phyloP scores from a whole-genome alignment of 352 stramenopile genomes.

The Thraustotheca clavata region DNA sequence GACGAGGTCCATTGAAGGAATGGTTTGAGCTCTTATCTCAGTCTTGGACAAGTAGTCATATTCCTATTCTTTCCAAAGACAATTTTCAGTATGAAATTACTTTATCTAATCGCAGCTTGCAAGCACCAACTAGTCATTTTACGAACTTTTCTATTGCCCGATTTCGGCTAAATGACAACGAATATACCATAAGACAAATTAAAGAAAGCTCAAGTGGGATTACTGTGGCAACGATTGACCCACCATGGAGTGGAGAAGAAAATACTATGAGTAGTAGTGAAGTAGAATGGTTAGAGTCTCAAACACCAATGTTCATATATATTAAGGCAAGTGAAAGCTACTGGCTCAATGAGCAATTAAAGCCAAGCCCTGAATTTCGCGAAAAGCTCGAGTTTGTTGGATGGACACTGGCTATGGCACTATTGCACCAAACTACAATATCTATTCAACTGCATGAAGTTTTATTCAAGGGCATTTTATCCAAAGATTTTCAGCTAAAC shows the following conservation, averaged over 20 bases:
- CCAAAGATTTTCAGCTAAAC: not conserved
- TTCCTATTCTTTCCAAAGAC: no score
- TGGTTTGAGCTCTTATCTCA: constrained; percentile 10
- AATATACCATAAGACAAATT: no score
- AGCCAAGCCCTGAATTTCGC: not conserved
- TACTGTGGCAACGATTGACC: not conserved
- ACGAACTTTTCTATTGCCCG: no score
- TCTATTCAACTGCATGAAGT: not conserved
- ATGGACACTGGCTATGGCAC: constrained; percentile 9
- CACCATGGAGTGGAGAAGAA: not conserved
- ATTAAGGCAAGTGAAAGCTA: constrained; percentile 12
- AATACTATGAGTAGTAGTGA: not conserved
- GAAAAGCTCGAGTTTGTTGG: not conserved
- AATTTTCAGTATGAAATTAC: no score
- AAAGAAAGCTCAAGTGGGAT: no score
- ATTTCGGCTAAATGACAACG: no score
- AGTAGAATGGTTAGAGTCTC: not conserved
- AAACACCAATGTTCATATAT: constrained; percentile 1
- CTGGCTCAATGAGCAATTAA: constrained; percentile 5
- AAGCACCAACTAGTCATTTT: no score
- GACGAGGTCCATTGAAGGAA: constrained; percentile 14
- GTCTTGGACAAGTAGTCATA: not conserved
- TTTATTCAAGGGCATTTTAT: not conserved
- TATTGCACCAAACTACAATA: constrained; percentile 7
- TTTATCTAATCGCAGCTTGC: no score